Evolutionary conservation across 2,329 filamentous ascomycete species (phyloP), one percentile per base, ranked within the genome.

Genomic region (Aschersonia sp.): DNA sequence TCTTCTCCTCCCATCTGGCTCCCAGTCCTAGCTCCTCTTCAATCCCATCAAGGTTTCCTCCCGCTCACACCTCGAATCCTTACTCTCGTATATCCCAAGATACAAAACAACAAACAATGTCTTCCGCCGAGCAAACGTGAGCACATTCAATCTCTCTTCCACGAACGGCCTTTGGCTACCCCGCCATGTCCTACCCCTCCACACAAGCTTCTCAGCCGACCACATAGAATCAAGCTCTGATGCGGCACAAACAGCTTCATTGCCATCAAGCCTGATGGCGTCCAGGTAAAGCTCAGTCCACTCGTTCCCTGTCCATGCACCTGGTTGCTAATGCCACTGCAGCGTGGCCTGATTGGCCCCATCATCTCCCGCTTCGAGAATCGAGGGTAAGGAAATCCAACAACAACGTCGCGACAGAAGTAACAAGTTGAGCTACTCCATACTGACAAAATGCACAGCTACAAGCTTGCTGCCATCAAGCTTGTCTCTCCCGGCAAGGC

Each of bases 211-310:
- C 35, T 43, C 49, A 14, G 45, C 32, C 22, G 22, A 22, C 22
- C 22, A 22, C 22, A 22, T 22, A 35, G 2, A 31, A 31, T 14
- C 22, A 9, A 14, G 22, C 35, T n/a, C 55, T 63, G 49, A 64
- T 55, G 47, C 42, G 51, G 51, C 48, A 30, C 46, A 11, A 58
- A 59, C 64, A 97, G 90, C 77, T 97, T 97, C 86, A 97, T 97
- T 80, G 92, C 92, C 68, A 87, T 98, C 81, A 98, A 98, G 88
- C 92, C 90, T 62, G 92, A 97, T 75, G 92, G 92, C 71, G 92
- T 97, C 74, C 92, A 95, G 83, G 88, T 94, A 83, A 59, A 73
- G 31, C 49, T 45, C 7, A 12, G 32, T 32, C 22, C 22, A 22
- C 22, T 22, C 22, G 22, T 22, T 22, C 22, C 22, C 22, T 22